These are phyloP conservation scores for Xylaria sp. DNA, from an alignment of 2,329 filamentous ascomycete genomes.

Conservation along the genomic window DNA sequence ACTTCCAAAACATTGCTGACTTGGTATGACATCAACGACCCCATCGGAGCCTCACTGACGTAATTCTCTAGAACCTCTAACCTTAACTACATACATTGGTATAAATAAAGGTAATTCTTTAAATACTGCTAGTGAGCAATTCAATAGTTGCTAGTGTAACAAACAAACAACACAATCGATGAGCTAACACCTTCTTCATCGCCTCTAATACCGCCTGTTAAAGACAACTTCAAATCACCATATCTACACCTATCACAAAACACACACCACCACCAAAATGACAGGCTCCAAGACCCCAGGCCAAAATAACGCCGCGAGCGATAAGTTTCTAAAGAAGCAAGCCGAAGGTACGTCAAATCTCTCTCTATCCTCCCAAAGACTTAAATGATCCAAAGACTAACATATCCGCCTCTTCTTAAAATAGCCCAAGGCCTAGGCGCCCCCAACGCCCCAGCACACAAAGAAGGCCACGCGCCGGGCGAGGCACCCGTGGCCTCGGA, in stretches of 20 bases:
- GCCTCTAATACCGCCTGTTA: not conserved
- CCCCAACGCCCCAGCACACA: conserved; percentile 43
- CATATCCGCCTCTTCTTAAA: not conserved
- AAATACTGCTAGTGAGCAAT: too few relatives aligned
- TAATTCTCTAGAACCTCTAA: not conserved
- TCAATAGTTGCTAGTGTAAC: not conserved
- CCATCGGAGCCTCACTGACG: not conserved
- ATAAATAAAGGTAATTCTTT: too few relatives aligned
- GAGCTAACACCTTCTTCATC: not conserved
- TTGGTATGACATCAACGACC: conserved; percentile 1
- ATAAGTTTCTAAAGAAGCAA: conserved; percentile 45
- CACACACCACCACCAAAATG: not conserved
- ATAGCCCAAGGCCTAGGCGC: conserved; percentile 45
- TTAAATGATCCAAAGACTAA: not conserved
- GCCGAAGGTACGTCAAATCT: conserved; percentile 37
- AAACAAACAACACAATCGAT: too few relatives aligned
- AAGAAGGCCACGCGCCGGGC: conserved; percentile 42
- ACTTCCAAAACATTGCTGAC: not conserved
- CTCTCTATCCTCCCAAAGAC: not conserved
- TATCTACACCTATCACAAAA: not conserved
- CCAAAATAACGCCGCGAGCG: conserved; percentile 44
- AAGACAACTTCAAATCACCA: not conserved
- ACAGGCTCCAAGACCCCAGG: conserved; percentile 43
- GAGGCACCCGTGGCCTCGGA: conserved; percentile 29
- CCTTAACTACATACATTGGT: not conserved